These are phyloP conservation scores for Leccinum pallidistipes DNA, from an alignment of 1,284 basidiomycete species.

Conservation along the genomic window DNA sequence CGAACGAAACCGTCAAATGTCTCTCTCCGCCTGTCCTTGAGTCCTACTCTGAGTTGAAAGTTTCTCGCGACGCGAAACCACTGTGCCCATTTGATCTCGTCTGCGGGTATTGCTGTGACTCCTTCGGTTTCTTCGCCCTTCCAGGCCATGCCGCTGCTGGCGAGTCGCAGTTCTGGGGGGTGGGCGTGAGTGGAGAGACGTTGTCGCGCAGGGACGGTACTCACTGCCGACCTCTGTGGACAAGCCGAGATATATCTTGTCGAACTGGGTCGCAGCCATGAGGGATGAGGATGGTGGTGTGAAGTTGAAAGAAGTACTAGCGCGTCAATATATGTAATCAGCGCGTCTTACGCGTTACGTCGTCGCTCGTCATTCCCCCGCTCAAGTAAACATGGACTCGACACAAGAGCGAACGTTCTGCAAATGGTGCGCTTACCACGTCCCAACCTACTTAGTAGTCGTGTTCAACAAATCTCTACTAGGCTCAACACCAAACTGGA, in stretches of 20 bases:
- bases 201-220: conserved; percentile 31
- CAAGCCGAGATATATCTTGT: conserved; percentile 78
- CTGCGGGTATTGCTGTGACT: conserved; percentile 65
- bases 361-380: neutral
- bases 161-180: conserved; percentile 81
- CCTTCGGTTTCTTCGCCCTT: conserved; percentile 70
- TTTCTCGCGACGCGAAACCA: conserved; percentile 93
- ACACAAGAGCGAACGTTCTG: conserved; percentile 68
- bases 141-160: conserved; percentile 90
- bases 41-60: conserved; percentile 84
- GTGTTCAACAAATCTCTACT: conserved; percentile 6
- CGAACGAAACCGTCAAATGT: conserved; percentile 95
- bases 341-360: conserved; percentile 18
- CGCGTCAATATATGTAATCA: conserved; percentile 23
- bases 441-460: neutral
- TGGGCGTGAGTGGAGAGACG: conserved; percentile 1
- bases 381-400: conserved; percentile 26
- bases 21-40: conserved; percentile 75
- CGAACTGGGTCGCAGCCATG: conserved; percentile 74
- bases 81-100: conserved; percentile 83
- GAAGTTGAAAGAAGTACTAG: conserved; percentile 11
- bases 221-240: conserved; percentile 78
- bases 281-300: conserved; percentile 13
- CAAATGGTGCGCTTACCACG: conserved; percentile 64
- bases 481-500: conserved; percentile 97